A percentile compares a stretch with the other conserved stretches of the same genome.
Conservation (phyloP, 2,329 filamentous ascomycete genomes). For the Nannizzia gypsea region DNA sequence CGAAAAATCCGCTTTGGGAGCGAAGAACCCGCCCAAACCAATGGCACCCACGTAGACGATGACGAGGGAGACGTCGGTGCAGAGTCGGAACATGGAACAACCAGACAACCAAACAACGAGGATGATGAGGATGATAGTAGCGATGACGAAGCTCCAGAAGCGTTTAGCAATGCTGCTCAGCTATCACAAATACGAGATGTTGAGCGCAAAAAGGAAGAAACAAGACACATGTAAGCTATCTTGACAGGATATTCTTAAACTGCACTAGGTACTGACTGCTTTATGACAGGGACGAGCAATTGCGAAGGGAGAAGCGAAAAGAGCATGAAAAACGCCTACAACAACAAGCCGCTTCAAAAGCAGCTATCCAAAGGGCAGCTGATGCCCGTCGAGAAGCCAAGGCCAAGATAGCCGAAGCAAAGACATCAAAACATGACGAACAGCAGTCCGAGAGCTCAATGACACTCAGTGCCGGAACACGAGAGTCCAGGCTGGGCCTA, state of each 20-base stretch:
- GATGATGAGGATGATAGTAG: conserved; percentile 25
- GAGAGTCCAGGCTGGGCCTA: conserved; percentile 17
- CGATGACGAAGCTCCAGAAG: conserved; percentile 34
- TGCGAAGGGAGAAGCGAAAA: conserved; percentile 30
- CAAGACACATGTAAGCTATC: conserved; percentile 25
- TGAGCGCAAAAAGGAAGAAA: conserved; percentile 29
- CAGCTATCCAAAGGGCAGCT: conserved; percentile 17
- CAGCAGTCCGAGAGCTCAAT: conserved; percentile 31
- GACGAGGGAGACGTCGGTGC: conserved; percentile 15
- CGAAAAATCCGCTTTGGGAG: conserved; percentile 31
- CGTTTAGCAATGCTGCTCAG: conserved; percentile 31
- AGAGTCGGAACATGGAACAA: conserved; percentile 15
- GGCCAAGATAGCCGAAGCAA: not conserved
- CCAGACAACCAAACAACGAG: not conserved
- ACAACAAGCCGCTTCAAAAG: conserved; percentile 25
- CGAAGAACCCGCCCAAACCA: conserved; percentile 23
- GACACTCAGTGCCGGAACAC: conserved; percentile 29
- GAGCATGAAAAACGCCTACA: conserved; percentile 31
- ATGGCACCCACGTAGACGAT: conserved; percentile 9
- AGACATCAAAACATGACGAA: conserved; percentile 21
- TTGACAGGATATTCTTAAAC: not conserved
- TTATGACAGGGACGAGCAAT: conserved; percentile 25
- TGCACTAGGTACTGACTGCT: not conserved
- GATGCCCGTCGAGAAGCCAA: conserved; percentile 5
- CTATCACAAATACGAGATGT: conserved; percentile 27